Percentiles rank a stretch among this genome's conserved stretches.
phyloP scores from a whole-genome alignment of 1,284 basidiomycete species.

The Cutaneotrichosporon cavernicola region DNA sequence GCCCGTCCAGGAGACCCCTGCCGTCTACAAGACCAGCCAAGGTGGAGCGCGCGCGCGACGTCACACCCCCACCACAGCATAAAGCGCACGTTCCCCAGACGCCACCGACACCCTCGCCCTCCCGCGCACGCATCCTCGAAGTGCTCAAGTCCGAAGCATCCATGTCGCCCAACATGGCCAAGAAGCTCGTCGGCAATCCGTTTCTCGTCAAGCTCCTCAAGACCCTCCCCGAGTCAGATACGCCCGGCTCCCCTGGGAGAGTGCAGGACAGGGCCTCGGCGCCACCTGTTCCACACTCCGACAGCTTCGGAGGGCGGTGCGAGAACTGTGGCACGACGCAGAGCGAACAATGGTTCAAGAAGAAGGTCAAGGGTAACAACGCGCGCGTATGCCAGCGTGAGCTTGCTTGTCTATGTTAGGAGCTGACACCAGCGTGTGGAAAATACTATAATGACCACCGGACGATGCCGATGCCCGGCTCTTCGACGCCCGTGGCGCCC shows the following conservation, averaged over 20 bases:
- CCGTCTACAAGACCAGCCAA: not conserved
- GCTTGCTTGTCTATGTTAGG: conserved; percentile 10
- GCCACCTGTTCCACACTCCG: not conserved
- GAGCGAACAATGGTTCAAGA: conserved; percentile 43
- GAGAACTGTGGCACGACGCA: conserved; percentile 47
- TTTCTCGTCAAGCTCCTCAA: conserved; percentile 43
- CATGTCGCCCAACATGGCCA: conserved; percentile 45
- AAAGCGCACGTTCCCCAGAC: conserved; percentile 24
- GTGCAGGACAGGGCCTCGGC: not conserved
- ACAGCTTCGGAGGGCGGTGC: conserved; percentile 25
- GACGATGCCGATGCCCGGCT: conserved; percentile 31
- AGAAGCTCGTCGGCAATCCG: conserved; percentile 42
- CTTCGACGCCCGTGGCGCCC: not conserved
- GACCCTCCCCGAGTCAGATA: conserved; percentile 30
- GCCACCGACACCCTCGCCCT: conserved; percentile 46
- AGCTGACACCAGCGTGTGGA: conserved; percentile 40
- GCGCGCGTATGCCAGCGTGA: conserved; percentile 50
- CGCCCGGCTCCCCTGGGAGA: not conserved
- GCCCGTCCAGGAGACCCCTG: not conserved
- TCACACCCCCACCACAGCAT: conserved; percentile 31
- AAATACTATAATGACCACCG: conserved; percentile 50
- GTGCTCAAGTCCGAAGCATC: conserved; percentile 43
- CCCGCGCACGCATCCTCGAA: conserved; percentile 38
- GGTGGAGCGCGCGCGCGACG: conserved; percentile 9
- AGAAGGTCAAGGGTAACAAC: conserved; percentile 31